Conservation (phyloP, 2,329 filamentous ascomycete genomes). For the Dactylellina haptotyla region DNA sequence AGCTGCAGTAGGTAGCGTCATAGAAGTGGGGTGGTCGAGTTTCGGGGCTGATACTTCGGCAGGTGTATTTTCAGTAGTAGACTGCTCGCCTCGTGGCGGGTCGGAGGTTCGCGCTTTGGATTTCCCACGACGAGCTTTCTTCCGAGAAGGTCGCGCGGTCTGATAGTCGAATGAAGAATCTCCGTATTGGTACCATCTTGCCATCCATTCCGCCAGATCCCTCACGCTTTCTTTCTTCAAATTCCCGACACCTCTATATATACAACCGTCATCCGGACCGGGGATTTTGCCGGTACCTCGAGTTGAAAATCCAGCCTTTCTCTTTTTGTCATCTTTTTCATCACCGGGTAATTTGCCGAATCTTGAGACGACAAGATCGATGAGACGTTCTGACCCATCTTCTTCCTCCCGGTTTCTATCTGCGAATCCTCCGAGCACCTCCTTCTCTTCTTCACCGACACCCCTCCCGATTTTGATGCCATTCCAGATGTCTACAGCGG, state of each 20-base stretch:
- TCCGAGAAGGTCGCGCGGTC: constrained; percentile 34
- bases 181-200: constrained; percentile 49
- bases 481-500: constrained; percentile 78
- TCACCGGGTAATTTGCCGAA: constrained; percentile 71
- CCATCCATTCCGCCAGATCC: constrained; percentile 51
- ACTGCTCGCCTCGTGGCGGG: background rate
- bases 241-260: constrained; percentile 56
- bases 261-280: constrained; percentile 57
- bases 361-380: constrained; percentile 86
- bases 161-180: constrained; percentile 49
- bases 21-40: no score
- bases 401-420: constrained; percentile 67
- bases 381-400: constrained; percentile 64
- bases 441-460: constrained; percentile 93
- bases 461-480: constrained; percentile 91
- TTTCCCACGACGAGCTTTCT: constrained; percentile 29
- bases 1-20: constrained; percentile 42
- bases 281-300: constrained; percentile 42
- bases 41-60: background rate
- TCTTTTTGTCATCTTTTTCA: constrained; percentile 55
- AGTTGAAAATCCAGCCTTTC: constrained; percentile 56
- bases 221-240: constrained; percentile 51
- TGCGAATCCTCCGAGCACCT: constrained; percentile 89
- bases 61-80: background rate
- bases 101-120: constrained; percentile 15